Evolutionary conservation across 2,329 filamentous ascomycete species (phyloP).

Genomic region (Exophiala spinifera): DNA sequence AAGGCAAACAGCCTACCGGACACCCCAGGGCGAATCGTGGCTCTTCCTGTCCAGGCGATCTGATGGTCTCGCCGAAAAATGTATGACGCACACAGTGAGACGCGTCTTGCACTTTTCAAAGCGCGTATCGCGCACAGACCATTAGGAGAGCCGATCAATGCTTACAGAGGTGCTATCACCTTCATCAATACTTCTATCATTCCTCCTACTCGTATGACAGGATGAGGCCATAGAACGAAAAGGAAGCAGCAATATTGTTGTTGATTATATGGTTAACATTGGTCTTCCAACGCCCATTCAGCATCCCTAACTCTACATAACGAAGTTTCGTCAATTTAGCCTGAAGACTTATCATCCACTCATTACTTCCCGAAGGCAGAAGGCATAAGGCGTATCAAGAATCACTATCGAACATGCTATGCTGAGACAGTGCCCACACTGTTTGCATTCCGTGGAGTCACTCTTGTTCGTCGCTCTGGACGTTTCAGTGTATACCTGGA

Average conservation of each 20-base stretch:
- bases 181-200: too few relatives aligned
- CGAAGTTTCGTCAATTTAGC: not conserved
- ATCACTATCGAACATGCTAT: not conserved
- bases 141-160: too few relatives aligned
- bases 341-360: not conserved
- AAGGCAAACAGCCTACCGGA: not conserved
- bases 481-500: conserved; percentile 27
- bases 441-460: conserved; percentile 6
- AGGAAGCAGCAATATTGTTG: too few relatives aligned
- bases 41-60: not conserved
- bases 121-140: conserved; percentile 2
- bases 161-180: not conserved
- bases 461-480: conserved; percentile 21
- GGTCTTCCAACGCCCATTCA: too few relatives aligned
- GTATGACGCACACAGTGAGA: conserved; percentile 14
- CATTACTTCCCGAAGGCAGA: conserved; percentile 3
- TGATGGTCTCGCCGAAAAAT: conserved; percentile 1
- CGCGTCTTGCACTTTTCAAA: not conserved
- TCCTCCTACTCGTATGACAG: too few relatives aligned
- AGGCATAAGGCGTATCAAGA: too few relatives aligned
- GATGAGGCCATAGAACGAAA: too few relatives aligned
- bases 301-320: too few relatives aligned
- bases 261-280: too few relatives aligned
- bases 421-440: conserved; percentile 8
- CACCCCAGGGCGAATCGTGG: too few relatives aligned